A percentile compares a stretch with the other conserved stretches of the same genome.
phyloP scores from a whole-genome alignment of 805 yeast genomes.

The Naumovozyma castellii region DNA sequence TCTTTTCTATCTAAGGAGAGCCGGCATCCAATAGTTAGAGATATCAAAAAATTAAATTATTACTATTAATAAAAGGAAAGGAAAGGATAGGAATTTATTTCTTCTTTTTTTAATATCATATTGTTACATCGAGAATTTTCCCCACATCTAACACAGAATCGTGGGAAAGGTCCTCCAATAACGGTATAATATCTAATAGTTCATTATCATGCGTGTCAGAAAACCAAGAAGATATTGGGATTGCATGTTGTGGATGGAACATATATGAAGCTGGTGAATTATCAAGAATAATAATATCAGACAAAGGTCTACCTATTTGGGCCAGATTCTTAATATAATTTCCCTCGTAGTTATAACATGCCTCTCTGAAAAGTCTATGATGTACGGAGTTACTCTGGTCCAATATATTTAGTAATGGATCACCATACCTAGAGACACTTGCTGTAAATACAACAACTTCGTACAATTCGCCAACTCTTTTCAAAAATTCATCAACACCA shows the following conservation, averaged over 20 bases:
- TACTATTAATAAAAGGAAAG: too few relatives aligned
- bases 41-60: too few relatives aligned
- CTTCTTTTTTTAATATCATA: constrained; percentile 8
- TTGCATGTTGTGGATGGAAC: constrained; percentile 95
- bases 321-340: constrained; percentile 89
- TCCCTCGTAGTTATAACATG: constrained; percentile 89
- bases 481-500: constrained; percentile 90
- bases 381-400: constrained; percentile 71
- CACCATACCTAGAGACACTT: constrained; percentile 89
- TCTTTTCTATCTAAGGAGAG: background rate
- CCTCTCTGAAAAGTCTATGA: constrained; percentile 88
- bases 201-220: constrained; percentile 97
- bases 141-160: constrained; percentile 75
- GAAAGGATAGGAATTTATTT: background rate
- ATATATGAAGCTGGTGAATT: constrained; percentile 98
- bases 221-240: constrained; percentile 97
- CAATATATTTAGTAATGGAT: constrained; percentile 82
- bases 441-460: constrained; percentile 98
- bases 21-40: background rate
- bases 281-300: constrained; percentile 81
- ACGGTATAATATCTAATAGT: constrained; percentile 80
- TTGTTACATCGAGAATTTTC: constrained; percentile 66
- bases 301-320: constrained; percentile 86
- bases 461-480: constrained; percentile 70
- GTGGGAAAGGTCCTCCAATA: constrained; percentile 73